Evolutionary conservation across 768 basidiomycete genomes (phyloP).

Genomic region (Leccinellum rugosiceps): DNA sequence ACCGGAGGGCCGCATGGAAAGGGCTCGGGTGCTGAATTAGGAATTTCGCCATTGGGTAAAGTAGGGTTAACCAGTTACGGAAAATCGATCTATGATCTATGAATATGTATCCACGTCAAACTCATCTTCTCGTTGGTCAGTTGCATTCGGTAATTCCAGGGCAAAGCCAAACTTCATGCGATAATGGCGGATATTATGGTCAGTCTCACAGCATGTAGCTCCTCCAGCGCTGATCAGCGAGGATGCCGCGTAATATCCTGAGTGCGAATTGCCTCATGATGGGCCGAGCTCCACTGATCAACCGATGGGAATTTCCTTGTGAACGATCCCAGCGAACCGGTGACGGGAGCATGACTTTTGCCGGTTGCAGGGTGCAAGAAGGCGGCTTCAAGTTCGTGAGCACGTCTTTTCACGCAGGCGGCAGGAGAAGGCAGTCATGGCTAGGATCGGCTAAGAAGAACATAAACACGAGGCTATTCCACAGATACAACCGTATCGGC

Average conservation of each 20-base stretch:
- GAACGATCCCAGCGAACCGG: background rate
- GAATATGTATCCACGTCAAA: background rate
- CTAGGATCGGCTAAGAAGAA: background rate
- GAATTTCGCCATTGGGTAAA: constrained; percentile 25
- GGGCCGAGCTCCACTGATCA: background rate
- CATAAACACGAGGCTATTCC: background rate
- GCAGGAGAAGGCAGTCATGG: background rate
- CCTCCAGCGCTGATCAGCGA: background rate
- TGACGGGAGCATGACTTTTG: background rate
- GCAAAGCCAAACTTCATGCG: background rate
- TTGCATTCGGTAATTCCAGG: background rate
- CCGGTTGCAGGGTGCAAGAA: background rate
- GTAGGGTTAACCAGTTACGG: background rate
- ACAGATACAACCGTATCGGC: background rate
- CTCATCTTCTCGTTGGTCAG: background rate
- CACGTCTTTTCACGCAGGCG: background rate
- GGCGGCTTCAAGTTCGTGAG: background rate
- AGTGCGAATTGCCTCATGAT: background rate
- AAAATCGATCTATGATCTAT: constrained; percentile 5
- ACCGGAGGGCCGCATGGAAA: constrained; percentile 15
- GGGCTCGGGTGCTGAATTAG: background rate
- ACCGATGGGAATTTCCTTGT: background rate
- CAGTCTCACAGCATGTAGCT: background rate
- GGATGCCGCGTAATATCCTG: background rate
- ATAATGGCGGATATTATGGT: background rate